Evolutionary conservation across 768 basidiomycete species (phyloP).

Genomic region (Psilocybe azurescens): DNA sequence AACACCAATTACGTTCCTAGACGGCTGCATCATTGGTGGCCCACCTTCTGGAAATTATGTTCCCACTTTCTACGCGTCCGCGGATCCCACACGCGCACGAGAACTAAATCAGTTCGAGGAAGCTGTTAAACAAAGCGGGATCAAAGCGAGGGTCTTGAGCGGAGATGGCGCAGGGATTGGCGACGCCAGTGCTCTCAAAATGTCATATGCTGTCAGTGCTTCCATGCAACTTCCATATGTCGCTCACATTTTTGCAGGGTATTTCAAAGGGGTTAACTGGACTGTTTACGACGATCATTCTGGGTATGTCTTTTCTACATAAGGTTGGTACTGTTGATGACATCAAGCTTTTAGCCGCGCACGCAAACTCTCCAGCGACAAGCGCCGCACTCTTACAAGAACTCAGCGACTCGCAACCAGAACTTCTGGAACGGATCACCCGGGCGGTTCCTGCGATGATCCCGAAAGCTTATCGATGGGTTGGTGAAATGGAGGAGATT

Average conservation of each 20-base stretch:
- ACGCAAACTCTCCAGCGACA: constrained; percentile 63
- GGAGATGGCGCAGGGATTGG: constrained; percentile 56
- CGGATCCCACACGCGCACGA: constrained; percentile 39
- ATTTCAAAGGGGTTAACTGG: constrained; percentile 61
- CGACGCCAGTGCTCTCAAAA: constrained; percentile 66
- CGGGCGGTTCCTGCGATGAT: constrained; percentile 51
- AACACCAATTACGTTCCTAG: constrained; percentile 49
- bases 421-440: constrained; percentile 44
- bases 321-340: neutral
- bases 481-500: constrained; percentile 70
- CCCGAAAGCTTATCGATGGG: constrained; percentile 68
- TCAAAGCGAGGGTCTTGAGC: constrained; percentile 49
- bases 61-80: constrained; percentile 62
- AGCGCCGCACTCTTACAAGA: constrained; percentile 60
- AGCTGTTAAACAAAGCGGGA: constrained; percentile 44
- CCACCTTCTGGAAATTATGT: constrained; percentile 54
- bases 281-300: constrained; percentile 58
- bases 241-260: constrained; percentile 39
- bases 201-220: constrained; percentile 61
- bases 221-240: neutral
- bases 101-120: constrained; percentile 41
- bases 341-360: constrained; percentile 44
- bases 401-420: constrained; percentile 50
- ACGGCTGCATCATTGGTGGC: constrained; percentile 62
- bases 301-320: constrained; percentile 41